A percentile compares a stretch with the other conserved stretches of the same genome.
phyloP scores from a whole-genome alignment of 23 red algal genomes.

The Gracilaria gracilis region DNA sequence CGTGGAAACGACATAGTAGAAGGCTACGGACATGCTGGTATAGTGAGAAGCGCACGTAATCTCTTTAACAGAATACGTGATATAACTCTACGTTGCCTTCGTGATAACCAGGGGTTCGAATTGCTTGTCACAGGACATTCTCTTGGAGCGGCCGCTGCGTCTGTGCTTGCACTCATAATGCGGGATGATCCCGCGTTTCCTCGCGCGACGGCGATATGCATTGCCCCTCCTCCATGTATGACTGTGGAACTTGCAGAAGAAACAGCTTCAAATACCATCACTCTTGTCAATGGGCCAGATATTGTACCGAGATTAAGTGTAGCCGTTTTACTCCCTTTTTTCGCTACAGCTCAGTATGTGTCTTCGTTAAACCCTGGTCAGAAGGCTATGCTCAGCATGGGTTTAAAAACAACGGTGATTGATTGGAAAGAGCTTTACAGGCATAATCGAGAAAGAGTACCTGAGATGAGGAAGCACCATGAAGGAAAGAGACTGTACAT shows the following conservation, averaged over 20 bases:
- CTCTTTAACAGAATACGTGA: constrained; percentile 53
- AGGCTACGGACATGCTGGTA: constrained; percentile 73
- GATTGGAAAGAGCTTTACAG: constrained; percentile 57
- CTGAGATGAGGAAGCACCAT: constrained; percentile 44
- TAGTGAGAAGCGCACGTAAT: constrained; percentile 70
- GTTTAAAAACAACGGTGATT: constrained; percentile 36
- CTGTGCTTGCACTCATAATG: constrained; percentile 75
- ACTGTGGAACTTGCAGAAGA: constrained; percentile 67
- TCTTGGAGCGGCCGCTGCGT: constrained; percentile 71
- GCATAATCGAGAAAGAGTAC: constrained; percentile 10
- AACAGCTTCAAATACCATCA: constrained; percentile 38
- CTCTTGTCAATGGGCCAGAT: constrained; percentile 79
- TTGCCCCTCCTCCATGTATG: constrained; percentile 72
- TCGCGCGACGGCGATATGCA: constrained; percentile 32
- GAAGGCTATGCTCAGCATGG: constrained; percentile 58
- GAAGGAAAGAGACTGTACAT: constrained; percentile 61
- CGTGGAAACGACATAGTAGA: constrained; percentile 10
- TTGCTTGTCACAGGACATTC: constrained; percentile 84
- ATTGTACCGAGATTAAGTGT: constrained; percentile 85
- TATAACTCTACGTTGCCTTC: constrained; percentile 9
- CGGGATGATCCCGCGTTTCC: constrained; percentile 67
- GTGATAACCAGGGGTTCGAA: constrained; percentile 60
- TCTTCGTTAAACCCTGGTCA: constrained; percentile 27
- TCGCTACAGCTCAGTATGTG: constrained; percentile 67
- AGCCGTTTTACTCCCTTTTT: constrained; percentile 59